phyloP scores from a whole-genome alignment of 495 filamentous ascomycete genomes.

The Daldinia loculata region DNA sequence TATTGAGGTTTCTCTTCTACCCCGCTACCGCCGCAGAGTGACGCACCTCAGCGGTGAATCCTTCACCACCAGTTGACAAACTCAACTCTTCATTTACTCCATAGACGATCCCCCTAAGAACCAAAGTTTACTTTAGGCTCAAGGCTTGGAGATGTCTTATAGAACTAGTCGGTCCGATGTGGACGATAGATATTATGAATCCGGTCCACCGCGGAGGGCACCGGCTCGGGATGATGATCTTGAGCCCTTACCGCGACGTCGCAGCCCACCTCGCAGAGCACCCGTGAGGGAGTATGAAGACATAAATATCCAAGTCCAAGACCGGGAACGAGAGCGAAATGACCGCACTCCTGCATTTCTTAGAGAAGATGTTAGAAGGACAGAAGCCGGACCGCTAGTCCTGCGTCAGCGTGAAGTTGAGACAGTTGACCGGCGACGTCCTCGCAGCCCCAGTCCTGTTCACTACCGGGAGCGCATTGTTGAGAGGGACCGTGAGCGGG shows the following conservation, averaged over 20 bases:
- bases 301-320: conserved; percentile 48
- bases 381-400: conserved; percentile 53
- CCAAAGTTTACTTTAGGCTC: conserved; percentile 8
- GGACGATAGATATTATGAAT: conserved; percentile 52
- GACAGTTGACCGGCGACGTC: conserved; percentile 51
- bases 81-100: conserved; percentile 25
- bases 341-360: conserved; percentile 54
- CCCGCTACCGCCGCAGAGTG: conserved; percentile 42
- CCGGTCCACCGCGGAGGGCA: conserved; percentile 26
- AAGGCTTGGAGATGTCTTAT: conserved; percentile 40
- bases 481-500: conserved; percentile 52
- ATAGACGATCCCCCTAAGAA: conserved; percentile 12
- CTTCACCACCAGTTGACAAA: conserved; percentile 33
- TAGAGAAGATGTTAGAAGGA: conserved; percentile 49
- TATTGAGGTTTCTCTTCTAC: conserved; percentile 37
- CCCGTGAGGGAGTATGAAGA: conserved; percentile 52
- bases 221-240: conserved; percentile 36
- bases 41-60: conserved; percentile 40
- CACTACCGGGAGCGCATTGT: conserved; percentile 54
- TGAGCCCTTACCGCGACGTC: conserved; percentile 47
- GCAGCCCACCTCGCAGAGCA: conserved; percentile 43
- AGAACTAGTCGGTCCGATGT: conserved; percentile 50
- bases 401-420: conserved; percentile 57
- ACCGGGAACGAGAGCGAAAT: conserved; percentile 46
- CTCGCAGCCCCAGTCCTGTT: conserved; percentile 56